Base-by-base conservation (phyloP, 78 protist genomes). In the Monocercomonoides exilis region DNA sequence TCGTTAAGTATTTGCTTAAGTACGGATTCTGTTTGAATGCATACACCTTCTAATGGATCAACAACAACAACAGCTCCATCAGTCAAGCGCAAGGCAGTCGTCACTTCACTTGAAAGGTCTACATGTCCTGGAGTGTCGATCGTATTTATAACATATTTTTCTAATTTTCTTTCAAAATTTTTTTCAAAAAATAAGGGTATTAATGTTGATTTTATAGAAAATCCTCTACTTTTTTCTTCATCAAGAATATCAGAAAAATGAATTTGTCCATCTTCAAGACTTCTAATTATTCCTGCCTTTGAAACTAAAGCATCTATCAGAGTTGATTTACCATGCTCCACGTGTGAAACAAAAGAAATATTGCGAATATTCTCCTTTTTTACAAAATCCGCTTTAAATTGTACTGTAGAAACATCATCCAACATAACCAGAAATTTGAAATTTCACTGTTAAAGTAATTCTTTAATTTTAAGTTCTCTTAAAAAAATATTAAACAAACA, bases 21-120 rank as follows among this genome's bases (percentile, higher is more conserved):
- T 86, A 97, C 99, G 70, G 99, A 97, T 92, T 98, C 99, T 80
- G 99, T 97, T 92, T 98, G 99, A 84, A 97, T 99, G 89, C 98
- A 97, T 81, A 97, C 99, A 81, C 99, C 99, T 44, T 96, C 97
- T 82, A 97, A 95, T 91, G 95, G 93, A 90, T 98, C 99, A 70
- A 98, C 98, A 82, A 98, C 99, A 11, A 95, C 95, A 21, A 79
- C 42, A 4, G 42, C 82, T 38, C 82, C 82, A 6, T 79, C 82
- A 32, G 82, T 79, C 6, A 79, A 33, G 5, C 82, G 82, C n/a
- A 79, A 38, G 42, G 82, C 82, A 41, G 82, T 41, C 11, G 82
- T 79, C 6, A 79, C 82, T 21, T 79, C 82, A 4, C 45, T 38
- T 4, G 82, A 79, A 41, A 79, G 36, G 90, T 95, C 99, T 0